Evolutionary conservation across 1,284 basidiomycete species (phyloP), one percentile per base, ranked within the genome.

Genomic region (Moesziomyces sp.): DNA sequence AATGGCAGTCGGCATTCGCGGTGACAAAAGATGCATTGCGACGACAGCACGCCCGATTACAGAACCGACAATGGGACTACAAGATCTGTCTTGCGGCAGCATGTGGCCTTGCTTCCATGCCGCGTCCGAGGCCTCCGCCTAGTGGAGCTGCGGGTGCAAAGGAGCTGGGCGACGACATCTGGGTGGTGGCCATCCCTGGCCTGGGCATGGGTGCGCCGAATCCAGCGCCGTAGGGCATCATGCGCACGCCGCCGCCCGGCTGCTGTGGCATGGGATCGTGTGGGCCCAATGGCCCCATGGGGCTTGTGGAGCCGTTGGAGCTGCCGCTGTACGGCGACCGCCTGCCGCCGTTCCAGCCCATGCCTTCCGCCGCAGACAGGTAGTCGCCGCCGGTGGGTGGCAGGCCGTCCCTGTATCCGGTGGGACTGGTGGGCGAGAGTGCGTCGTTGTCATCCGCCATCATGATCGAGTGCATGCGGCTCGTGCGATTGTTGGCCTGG

Each of bases 181-280:
- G 50, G 5, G 64, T 66, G 1, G 58, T 61, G 6, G 58, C 53
- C 34, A 67, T 49, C 11, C 58, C 64, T 16, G 58, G 64, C 26
- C 64, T 55, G 18, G 64, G 58, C 64, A 67, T 54, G 1, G 66
- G 60, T 13, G 47, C 53, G 10, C 66, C 66, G 42, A 69, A 69
- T 0, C 66, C 66, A 16, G 49, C 66, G 4, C 66, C 66, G 35
- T 63, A 63, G 0, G 52, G 56, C 59, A 56, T 59, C 63, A 59
- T 63, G 30, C 66, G 51, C 5, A 44, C 54, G 6, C 63, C 56
- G 2, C 47, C 59, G 43, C 46, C 51, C 2, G 46, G 30, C 47
- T 58, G 60, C 21, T 64, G 60, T 9, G 47, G 24, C 48, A 47
- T 46, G 2, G 58, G 56, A 42, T 69, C 66, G 19, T 69, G 62